Evolutionary conservation across 2,329 filamentous ascomycete species (phyloP).

Genomic region (Botrytis tulipae): DNA sequence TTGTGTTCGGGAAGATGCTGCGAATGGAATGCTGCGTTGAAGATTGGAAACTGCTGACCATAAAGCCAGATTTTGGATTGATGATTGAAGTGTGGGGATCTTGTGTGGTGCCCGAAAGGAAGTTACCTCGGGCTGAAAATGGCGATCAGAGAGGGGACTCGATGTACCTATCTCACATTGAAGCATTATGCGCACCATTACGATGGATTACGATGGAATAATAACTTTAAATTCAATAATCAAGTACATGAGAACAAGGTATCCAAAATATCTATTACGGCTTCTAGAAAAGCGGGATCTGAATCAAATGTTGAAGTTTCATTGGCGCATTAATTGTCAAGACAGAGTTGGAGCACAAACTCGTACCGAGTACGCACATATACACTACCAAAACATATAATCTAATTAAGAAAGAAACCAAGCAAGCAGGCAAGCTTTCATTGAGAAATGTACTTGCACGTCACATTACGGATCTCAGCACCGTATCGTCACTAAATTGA

Average conservation of each 20-base stretch:
- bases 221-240: background rate
- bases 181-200: slow-evolving; percentile 8
- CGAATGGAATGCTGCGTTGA: slow-evolving; percentile 7
- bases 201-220: slow-evolving; percentile 8
- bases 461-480: slow-evolving; percentile 2
- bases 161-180: background rate
- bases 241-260: background rate
- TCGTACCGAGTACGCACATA: background rate
- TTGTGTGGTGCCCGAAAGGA: slow-evolving; percentile 4
- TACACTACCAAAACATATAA: background rate
- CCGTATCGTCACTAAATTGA: background rate
- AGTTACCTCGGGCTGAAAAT: slow-evolving; percentile 6
- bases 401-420: background rate
- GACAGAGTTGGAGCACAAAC: background rate
- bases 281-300: background rate
- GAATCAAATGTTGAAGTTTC: background rate
- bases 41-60: slow-evolving; percentile 7
- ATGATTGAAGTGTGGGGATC: background rate
- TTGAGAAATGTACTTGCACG: background rate
- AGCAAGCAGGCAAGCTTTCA: background rate
- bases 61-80: background rate
- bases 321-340: slow-evolving; percentile 13
- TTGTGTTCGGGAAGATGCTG: background rate
- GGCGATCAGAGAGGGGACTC: background rate
- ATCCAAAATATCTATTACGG: background rate